Evolutionary conservation across 768 basidiomycete species (phyloP).

Genomic region (Mycena maculata): DNA sequence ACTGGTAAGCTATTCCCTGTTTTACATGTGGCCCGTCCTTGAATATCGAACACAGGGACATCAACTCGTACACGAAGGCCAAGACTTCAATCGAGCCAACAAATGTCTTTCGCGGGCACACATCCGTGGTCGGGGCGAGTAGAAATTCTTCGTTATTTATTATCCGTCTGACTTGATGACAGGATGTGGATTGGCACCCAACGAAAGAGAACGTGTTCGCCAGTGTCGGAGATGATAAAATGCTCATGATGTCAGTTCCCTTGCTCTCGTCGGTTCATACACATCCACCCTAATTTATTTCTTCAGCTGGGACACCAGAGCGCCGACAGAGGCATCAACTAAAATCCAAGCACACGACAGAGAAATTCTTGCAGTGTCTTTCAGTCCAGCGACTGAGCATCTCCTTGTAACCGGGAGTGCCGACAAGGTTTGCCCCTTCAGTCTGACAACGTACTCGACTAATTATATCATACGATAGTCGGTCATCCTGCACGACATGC

Average conservation of each 20-base stretch:
- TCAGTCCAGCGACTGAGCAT: slow-evolving; percentile 83
- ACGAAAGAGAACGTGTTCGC: slow-evolving; percentile 86
- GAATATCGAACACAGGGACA: slow-evolving; percentile 72
- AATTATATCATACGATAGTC: slow-evolving; percentile 65
- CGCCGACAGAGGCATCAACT: slow-evolving; percentile 72
- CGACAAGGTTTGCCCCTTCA: slow-evolving; percentile 74
- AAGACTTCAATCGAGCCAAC: slow-evolving; percentile 87
- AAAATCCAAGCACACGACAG: slow-evolving; percentile 89
- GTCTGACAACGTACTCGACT: background rate
- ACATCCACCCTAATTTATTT: slow-evolving; percentile 2
- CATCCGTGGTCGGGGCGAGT: slow-evolving; percentile 90
- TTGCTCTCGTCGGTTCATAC: background rate
- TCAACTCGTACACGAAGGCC: slow-evolving; percentile 86
- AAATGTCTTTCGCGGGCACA: slow-evolving; percentile 87
- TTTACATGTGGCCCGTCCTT: slow-evolving; percentile 11
- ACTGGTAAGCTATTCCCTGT: slow-evolving; percentile 70
- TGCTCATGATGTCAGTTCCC: slow-evolving; percentile 86
- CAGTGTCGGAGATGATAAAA: slow-evolving; percentile 95
- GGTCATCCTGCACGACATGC: slow-evolving; percentile 87
- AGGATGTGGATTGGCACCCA: slow-evolving; percentile 98
- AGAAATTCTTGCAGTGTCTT: slow-evolving; percentile 92
- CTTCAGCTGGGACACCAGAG: slow-evolving; percentile 91
- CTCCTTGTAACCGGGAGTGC: slow-evolving; percentile 92
- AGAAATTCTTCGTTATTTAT: background rate
- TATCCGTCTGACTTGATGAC: slow-evolving; percentile 25